Conservation (phyloP, 2,329 filamentous ascomycete species). For the Emergomyces orientalis region DNA sequence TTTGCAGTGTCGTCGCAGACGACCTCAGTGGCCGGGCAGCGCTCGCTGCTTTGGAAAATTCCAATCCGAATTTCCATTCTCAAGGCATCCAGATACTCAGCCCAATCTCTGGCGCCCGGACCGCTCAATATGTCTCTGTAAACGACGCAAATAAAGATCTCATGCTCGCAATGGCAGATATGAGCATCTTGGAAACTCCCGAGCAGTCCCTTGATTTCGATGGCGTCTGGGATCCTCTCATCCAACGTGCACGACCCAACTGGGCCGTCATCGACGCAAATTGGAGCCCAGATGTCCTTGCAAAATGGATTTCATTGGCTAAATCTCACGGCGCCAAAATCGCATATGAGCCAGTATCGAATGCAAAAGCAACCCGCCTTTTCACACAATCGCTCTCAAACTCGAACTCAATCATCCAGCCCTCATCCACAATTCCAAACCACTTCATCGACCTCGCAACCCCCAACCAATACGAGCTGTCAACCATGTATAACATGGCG, state of each 20-base stretch:
- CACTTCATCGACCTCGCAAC: conserved; percentile 64
- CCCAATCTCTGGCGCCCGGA: conserved; percentile 50
- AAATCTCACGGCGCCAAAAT: conserved; percentile 49
- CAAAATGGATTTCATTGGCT: conserved; percentile 57
- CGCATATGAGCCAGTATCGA: conserved; percentile 84
- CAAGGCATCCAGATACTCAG: conserved; percentile 52
- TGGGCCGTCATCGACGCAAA: conserved; percentile 85
- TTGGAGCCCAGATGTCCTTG: conserved; percentile 60
- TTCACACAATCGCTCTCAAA: conserved; percentile 38
- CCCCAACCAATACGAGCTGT: conserved; percentile 75
- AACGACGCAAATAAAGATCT: conserved; percentile 78
- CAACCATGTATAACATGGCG: conserved; percentile 66
- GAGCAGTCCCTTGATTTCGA: conserved; percentile 34
- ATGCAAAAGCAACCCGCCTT: conserved; percentile 62
- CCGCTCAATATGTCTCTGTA: conserved; percentile 83
- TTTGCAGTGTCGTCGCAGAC: conserved; percentile 73
- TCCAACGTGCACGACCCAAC: conserved; percentile 51
- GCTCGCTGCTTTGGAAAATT: conserved; percentile 52
- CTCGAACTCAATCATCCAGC: conserved; percentile 22
- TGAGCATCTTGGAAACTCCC: conserved; percentile 62
- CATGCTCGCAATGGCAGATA: conserved; percentile 90
- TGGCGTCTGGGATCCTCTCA: conserved; percentile 52
- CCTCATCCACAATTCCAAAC: conserved; percentile 44
- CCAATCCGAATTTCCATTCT: conserved; percentile 54
- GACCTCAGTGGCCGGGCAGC: conserved; percentile 70